Conservation (phyloP, 1,284 basidiomycete genomes). For the Takashimella tepidaria region DNA sequence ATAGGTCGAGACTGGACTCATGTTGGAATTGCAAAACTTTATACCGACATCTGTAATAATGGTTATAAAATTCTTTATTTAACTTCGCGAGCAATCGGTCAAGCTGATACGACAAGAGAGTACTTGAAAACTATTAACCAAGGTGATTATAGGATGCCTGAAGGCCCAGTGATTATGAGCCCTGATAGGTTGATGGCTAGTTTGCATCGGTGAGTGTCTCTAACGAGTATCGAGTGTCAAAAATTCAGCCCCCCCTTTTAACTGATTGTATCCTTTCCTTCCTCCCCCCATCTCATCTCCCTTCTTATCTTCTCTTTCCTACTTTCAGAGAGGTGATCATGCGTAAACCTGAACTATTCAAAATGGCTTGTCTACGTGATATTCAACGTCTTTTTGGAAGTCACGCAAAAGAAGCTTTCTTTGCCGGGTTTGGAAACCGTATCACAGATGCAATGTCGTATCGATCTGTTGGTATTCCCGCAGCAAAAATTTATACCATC, state of each 20-base stretch:
- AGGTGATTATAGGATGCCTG: constrained; percentile 89
- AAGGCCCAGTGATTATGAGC: constrained; percentile 99
- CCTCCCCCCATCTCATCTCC: no score
- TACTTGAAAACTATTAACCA: constrained; percentile 95
- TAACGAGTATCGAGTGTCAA: no score
- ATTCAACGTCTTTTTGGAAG: constrained; percentile 88
- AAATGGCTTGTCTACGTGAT: constrained; percentile 98
- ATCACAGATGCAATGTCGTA: constrained; percentile 98
- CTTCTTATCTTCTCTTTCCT: no score
- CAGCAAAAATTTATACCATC: constrained; percentile 95
- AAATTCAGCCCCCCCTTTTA: no score
- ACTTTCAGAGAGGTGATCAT: constrained; percentile 85
- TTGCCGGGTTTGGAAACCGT: constrained; percentile 96
- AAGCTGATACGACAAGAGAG: constrained; percentile 93
- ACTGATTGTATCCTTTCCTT: no score
- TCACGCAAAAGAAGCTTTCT: constrained; percentile 66
- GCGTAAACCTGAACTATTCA: constrained; percentile 98
- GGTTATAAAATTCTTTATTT: constrained; percentile 99
- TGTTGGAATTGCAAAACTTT: constrained; percentile 93
- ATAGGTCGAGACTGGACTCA: constrained; percentile 99
- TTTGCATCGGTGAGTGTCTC: constrained; percentile 70
- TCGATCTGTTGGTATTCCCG: constrained; percentile 89
- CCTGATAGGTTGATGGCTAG: constrained; percentile 94
- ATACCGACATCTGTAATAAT: constrained; percentile 92
- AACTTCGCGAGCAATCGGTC: constrained; percentile 94